phyloP scores from a whole-genome alignment of 2,329 filamentous ascomycete species.

The Fusarium proliferatum region DNA sequence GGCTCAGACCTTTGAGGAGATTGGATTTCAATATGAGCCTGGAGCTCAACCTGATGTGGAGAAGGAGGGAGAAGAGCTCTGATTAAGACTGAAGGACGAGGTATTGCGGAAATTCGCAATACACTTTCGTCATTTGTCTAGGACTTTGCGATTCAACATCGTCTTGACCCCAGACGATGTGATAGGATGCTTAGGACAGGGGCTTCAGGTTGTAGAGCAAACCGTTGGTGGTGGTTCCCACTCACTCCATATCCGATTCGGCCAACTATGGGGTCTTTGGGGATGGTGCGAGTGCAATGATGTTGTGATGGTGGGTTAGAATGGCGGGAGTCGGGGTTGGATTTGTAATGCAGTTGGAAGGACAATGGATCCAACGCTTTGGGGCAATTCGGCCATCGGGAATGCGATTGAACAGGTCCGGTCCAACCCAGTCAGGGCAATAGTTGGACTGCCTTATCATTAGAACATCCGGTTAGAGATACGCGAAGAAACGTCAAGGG shows the following conservation, averaged over 20 bases:
- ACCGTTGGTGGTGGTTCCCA: constrained; percentile 11
- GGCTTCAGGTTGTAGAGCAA: background rate
- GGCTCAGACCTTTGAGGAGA: constrained; percentile 74
- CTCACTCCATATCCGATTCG: constrained; percentile 17
- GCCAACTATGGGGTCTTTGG: constrained; percentile 29
- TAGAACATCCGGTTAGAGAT: constrained; percentile 6
- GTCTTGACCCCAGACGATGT: background rate
- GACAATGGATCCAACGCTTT: constrained; percentile 15
- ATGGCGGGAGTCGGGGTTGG: constrained; percentile 38
- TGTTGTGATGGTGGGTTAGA: constrained; percentile 41
- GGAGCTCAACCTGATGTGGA: constrained; percentile 3
- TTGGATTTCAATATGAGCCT: constrained; percentile 73
- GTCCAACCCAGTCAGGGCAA: constrained; percentile 7
- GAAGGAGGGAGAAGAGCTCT: constrained; percentile 3
- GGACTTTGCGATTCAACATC: constrained; percentile 18
- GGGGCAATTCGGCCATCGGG: constrained; percentile 37
- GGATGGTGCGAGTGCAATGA: constrained; percentile 27
- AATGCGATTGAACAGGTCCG: constrained; percentile 17
- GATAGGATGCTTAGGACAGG: constrained; percentile 10
- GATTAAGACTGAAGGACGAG: background rate
- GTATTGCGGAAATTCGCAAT: background rate
- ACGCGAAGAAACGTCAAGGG: constrained; percentile 13
- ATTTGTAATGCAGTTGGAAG: constrained; percentile 41
- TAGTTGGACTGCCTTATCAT: constrained; percentile 12
- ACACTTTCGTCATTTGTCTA: constrained; percentile 24